Conservation (phyloP, 805 yeast genomes). For the Dipodascus albidus region DNA sequence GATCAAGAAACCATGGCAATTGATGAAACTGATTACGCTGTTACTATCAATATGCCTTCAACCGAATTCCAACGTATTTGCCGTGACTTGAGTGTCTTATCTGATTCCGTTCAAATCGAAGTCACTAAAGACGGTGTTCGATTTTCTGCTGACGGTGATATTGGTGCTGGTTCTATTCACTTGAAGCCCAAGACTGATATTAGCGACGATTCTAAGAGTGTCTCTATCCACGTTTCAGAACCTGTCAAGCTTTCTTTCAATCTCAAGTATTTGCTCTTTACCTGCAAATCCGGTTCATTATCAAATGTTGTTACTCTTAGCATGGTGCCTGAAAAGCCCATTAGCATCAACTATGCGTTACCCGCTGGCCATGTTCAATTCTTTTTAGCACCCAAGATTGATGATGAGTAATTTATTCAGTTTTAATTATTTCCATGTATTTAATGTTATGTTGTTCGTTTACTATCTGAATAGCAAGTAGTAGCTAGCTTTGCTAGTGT, state of each 20-base stretch:
- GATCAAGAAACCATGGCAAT: constrained; percentile 89
- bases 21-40: constrained; percentile 88
- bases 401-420: constrained; percentile 54
- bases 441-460: not conserved
- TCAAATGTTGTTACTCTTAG: constrained; percentile 70
- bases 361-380: constrained; percentile 88
- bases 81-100: constrained; percentile 74
- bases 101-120: constrained; percentile 76
- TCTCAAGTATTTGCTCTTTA: constrained; percentile 79
- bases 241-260: constrained; percentile 89
- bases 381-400: constrained; percentile 96
- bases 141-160: constrained; percentile 83
- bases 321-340: constrained; percentile 85
- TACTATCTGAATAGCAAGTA: too few species aligned
- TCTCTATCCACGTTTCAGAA: constrained; percentile 64
- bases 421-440: not conserved
- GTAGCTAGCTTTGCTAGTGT: too few species aligned
- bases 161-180: constrained; percentile 78
- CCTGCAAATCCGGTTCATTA: constrained; percentile 80
- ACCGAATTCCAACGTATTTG: constrained; percentile 80
- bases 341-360: constrained; percentile 83
- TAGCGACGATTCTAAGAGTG: constrained; percentile 55
- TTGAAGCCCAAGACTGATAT: constrained; percentile 75
- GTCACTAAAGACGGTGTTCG: constrained; percentile 89
- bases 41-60: constrained; percentile 79